Conservation (phyloP, 768 basidiomycete species). For the Auricularia sp. region DNA sequence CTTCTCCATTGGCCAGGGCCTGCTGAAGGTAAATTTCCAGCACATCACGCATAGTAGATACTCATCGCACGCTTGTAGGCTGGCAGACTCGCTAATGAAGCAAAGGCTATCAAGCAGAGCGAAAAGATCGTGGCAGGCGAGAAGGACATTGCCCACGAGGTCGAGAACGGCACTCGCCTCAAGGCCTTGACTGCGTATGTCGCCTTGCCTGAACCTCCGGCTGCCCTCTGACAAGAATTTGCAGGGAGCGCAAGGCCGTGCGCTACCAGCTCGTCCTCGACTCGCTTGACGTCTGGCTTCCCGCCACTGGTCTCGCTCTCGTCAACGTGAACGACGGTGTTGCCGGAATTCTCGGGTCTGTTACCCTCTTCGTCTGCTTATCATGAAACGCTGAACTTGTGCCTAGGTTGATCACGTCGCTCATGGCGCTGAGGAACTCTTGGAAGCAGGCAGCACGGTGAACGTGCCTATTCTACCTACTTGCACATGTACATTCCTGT, state of each 20-base stretch:
- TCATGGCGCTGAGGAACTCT: constrained; percentile 51
- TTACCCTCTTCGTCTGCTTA: constrained; percentile 12
- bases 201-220: neutral
- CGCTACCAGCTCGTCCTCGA: constrained; percentile 80
- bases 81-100: constrained; percentile 49
- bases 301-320: constrained; percentile 70
- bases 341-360: constrained; percentile 78
- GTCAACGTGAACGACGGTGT: constrained; percentile 74
- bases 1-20: constrained; percentile 61
- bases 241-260: constrained; percentile 51
- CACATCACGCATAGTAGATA: neutral
- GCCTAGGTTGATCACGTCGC: constrained; percentile 55
- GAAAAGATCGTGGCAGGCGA: constrained; percentile 38
- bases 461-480: neutral
- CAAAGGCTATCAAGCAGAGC: constrained; percentile 35
- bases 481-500: neutral
- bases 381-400: constrained; percentile 4
- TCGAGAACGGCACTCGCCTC: constrained; percentile 26
- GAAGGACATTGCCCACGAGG: constrained; percentile 58
- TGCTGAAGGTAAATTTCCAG: constrained; percentile 45
- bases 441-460: constrained; percentile 4
- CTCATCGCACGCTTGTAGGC: constrained; percentile 29
- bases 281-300: constrained; percentile 79
- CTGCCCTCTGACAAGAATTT: constrained; percentile 7
- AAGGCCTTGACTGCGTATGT: constrained; percentile 26